These are phyloP conservation scores for Pluteus cervinus DNA, from an alignment of 768 basidiomycete genomes.

Conservation along the genomic window DNA sequence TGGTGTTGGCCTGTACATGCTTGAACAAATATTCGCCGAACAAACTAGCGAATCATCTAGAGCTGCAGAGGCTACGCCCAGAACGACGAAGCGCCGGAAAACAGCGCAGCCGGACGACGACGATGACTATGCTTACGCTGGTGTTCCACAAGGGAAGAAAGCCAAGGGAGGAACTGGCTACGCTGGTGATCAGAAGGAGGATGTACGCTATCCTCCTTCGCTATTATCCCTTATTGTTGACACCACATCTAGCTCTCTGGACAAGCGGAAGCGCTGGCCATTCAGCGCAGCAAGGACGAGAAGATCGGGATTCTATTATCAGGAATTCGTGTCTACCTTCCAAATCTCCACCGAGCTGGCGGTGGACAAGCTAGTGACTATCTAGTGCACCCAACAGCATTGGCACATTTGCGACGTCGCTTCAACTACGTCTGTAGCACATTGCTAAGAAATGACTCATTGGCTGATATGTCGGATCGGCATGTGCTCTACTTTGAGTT, in stretches of 20 bases:
- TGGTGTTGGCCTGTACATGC: slow-evolving; percentile 85
- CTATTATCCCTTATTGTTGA: not conserved
- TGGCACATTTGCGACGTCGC: slow-evolving; percentile 86
- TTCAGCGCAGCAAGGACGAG: slow-evolving; percentile 71
- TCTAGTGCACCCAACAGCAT: slow-evolving; percentile 84
- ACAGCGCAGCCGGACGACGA: slow-evolving; percentile 17
- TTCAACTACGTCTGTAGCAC: slow-evolving; percentile 87
- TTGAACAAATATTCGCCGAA: slow-evolving; percentile 67
- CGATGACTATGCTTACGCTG: slow-evolving; percentile 18
- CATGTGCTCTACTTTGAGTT: slow-evolving; percentile 81
- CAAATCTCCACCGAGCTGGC: slow-evolving; percentile 67
- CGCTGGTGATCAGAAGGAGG: slow-evolving; percentile 77
- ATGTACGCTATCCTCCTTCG: slow-evolving; percentile 45
- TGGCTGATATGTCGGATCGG: slow-evolving; percentile 92
- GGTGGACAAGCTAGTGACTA: slow-evolving; percentile 86
- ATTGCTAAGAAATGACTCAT: slow-evolving; percentile 84
- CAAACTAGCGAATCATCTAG: slow-evolving; percentile 34
- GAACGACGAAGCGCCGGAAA: slow-evolving; percentile 42
- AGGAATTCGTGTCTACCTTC: slow-evolving; percentile 77
- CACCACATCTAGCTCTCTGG: slow-evolving; percentile 57
- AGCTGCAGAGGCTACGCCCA: slow-evolving; percentile 25
- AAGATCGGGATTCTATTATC: slow-evolving; percentile 63
- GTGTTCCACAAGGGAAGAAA: slow-evolving; percentile 48
- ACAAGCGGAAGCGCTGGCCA: slow-evolving; percentile 67
- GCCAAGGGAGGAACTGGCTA: slow-evolving; percentile 82